Evolutionary conservation across 2,329 filamentous ascomycete genomes (phyloP), one percentile per base, ranked within the genome.

Genomic region (Pyrenochaeta sp.): DNA sequence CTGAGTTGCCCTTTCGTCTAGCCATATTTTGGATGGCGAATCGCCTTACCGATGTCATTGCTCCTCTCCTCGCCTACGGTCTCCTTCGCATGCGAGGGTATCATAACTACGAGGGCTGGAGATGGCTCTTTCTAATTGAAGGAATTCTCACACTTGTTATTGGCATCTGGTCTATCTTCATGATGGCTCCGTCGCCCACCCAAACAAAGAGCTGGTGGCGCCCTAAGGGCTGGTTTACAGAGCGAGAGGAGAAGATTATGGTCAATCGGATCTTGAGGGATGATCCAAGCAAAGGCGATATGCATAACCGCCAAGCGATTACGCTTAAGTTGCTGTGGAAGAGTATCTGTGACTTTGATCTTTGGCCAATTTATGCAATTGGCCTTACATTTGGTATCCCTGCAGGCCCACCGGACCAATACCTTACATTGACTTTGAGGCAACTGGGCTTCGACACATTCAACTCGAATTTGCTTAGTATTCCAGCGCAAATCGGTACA

Each of bases 221-320:
- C 2, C 54, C 54, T 9, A 47, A 47, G 12, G 87, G 88, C 7
- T 89, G 88, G 88, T 89, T 88, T 72, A 85, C 78, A 0, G 86
- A 89, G 66, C 81, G 81, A 2, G 86, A 91, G 66, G 88, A 90
- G 65, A 82, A 85, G 51, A 90, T 90, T 69, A 86, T 90, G 82
- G 82, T 88, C 28, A 88, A 88, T 61, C 78, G 86, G 0, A 78
- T 85, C n/a, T 75, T 87, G 1, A 82, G 87, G 0, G 87, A 89
- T 42, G 87, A 84, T 50, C 82, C 82, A 2, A 79, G 77, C 52
- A 86, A 86, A 63, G 83, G 82, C 15, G 45, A 47, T 13, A 47
- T 47, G 45, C 45, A 70, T 47, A 70, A 70, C 30, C 60, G 67
- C n/a, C 52, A 70, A 52, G 62, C 63, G 27, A 61, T 70, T 19